These are phyloP conservation scores for Aspergillus taichungensis DNA, from an alignment of 495 filamentous ascomycete genomes.

Conservation along the genomic window DNA sequence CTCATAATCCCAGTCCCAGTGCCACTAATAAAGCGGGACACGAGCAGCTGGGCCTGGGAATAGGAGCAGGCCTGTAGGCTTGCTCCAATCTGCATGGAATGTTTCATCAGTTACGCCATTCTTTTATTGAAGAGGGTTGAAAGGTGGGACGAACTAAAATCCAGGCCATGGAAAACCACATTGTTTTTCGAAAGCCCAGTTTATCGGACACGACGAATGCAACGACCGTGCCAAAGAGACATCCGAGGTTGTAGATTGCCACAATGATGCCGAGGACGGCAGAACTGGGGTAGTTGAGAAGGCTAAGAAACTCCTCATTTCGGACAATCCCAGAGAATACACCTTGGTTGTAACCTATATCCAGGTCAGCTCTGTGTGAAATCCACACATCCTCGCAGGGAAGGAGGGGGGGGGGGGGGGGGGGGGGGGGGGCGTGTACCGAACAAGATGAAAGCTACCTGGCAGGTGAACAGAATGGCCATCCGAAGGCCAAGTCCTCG, in stretches of 20 bases:
- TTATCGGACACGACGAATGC: slow-evolving; percentile 36
- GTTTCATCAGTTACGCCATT: not conserved
- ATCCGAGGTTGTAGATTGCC: slow-evolving; percentile 44
- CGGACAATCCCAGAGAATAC: slow-evolving; percentile 42
- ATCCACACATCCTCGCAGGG: not conserved
- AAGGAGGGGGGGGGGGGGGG: not conserved
- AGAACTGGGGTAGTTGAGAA: slow-evolving; percentile 31
- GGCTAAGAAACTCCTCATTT: slow-evolving; percentile 38
- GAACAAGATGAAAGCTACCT: slow-evolving; percentile 33
- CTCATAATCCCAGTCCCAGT: slow-evolving; percentile 45
- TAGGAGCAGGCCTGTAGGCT: slow-evolving; percentile 35
- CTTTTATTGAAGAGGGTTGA: not conserved
- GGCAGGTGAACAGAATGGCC: slow-evolving; percentile 31
- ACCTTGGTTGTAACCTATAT: slow-evolving; percentile 47
- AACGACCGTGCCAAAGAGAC: slow-evolving; percentile 32
- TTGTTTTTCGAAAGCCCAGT: slow-evolving; percentile 36
- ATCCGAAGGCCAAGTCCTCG: slow-evolving; percentile 25
- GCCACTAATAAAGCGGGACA: slow-evolving; percentile 40
- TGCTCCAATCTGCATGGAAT: slow-evolving; percentile 32
- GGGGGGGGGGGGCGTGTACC: slow-evolving; percentile 9
- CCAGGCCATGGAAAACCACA: slow-evolving; percentile 32
- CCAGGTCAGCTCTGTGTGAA: slow-evolving; percentile 4
- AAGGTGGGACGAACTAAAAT: slow-evolving; percentile 17
- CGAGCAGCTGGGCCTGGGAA: slow-evolving; percentile 33
- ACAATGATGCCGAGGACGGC: slow-evolving; percentile 37